phyloP scores from a whole-genome alignment of 1,284 basidiomycete species.

The Meripilus lineatus region DNA sequence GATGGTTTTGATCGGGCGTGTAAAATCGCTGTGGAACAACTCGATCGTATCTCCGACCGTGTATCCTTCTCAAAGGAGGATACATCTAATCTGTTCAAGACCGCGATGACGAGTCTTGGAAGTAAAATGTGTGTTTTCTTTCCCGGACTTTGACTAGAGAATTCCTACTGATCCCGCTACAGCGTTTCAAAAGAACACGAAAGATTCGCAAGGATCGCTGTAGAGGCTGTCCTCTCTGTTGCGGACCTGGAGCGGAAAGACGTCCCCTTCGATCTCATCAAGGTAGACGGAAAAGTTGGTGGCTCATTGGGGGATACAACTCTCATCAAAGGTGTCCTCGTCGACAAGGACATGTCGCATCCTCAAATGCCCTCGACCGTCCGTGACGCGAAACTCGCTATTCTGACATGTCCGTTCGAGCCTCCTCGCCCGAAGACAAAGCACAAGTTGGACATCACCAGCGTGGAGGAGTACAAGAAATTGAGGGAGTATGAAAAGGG shows the following conservation, averaged over 20 bases:
- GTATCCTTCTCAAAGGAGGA: constrained; percentile 83
- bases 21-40: constrained; percentile 81
- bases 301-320: constrained; percentile 93
- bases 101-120: constrained; percentile 93
- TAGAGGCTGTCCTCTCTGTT: constrained; percentile 93
- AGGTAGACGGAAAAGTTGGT: constrained; percentile 98
- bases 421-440: constrained; percentile 99
- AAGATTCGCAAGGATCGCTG: constrained; percentile 96
- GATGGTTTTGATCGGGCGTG: constrained; percentile 98
- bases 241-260: constrained; percentile 94
- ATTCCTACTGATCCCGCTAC: constrained; percentile 2
- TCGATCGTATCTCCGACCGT: constrained; percentile 90
- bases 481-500: constrained; percentile 93
- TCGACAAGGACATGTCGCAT: constrained; percentile 99
- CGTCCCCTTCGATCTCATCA: constrained; percentile 98
- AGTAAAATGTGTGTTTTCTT: constrained; percentile 84
- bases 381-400: constrained; percentile 89
- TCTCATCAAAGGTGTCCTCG: constrained; percentile 91
- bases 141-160: background rate
- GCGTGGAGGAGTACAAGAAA: constrained; percentile 97
- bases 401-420: constrained; percentile 98
- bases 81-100: constrained; percentile 87
- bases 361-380: constrained; percentile 94
- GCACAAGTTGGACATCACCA: constrained; percentile 97
- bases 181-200: constrained; percentile 96